Conservation (phyloP, 371 early-diverging fungal species). For the Circinella minor region DNA sequence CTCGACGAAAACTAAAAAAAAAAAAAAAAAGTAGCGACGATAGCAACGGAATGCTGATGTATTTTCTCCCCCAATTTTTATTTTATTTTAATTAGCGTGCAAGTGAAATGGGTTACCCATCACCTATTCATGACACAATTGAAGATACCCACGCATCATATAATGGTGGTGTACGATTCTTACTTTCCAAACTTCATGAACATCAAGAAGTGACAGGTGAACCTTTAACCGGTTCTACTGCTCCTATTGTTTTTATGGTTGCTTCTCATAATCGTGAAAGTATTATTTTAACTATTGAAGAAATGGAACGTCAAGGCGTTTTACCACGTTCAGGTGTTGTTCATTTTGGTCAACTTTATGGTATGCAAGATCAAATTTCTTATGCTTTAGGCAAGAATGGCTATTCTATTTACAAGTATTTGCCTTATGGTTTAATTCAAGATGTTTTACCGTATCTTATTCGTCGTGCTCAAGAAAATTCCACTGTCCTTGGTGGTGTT, state of each 20-base stretch:
- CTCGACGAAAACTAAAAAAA: neutral
- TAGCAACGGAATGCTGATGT: neutral
- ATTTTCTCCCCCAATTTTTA: neutral
- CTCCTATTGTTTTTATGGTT: constrained; percentile 78
- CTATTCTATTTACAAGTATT: constrained; percentile 86
- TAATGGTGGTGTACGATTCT: constrained; percentile 76
- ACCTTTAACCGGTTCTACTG: constrained; percentile 32
- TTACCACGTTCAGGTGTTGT: constrained; percentile 66
- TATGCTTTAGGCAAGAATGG: constrained; percentile 77
- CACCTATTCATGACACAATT: constrained; percentile 83
- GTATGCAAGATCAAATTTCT: constrained; percentile 86
- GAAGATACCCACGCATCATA: constrained; percentile 86
- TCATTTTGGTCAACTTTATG: constrained; percentile 91
- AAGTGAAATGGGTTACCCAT: constrained; percentile 61
- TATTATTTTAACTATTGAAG: constrained; percentile 66
- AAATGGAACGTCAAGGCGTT: constrained; percentile 67
- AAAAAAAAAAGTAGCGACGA: neutral
- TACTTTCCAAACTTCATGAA: constrained; percentile 62
- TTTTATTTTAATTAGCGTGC: constrained; percentile 57
- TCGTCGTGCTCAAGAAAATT: constrained; percentile 95
- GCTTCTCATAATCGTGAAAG: constrained; percentile 93
- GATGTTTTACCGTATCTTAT: constrained; percentile 94
- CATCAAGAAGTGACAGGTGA: constrained; percentile 28
- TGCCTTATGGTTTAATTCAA: constrained; percentile 84
- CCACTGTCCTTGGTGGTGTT: constrained; percentile 67